Evolutionary conservation across 2,329 filamentous ascomycete genomes (phyloP).

Genomic region (Fusarium citri): DNA sequence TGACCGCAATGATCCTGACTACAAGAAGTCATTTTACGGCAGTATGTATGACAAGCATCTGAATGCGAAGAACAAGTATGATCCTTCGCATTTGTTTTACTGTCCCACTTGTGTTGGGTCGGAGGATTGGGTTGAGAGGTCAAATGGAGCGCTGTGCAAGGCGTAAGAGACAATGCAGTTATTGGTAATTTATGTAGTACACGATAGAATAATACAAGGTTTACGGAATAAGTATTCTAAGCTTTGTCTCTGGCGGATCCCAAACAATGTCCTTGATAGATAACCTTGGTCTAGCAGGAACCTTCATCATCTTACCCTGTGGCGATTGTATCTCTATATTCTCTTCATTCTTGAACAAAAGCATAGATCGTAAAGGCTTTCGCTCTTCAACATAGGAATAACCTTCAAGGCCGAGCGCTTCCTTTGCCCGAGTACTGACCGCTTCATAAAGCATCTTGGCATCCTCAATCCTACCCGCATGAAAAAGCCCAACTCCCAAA

Average conservation of each 20-base stretch:
- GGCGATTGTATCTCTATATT: background rate
- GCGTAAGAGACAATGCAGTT: background rate
- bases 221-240: background rate
- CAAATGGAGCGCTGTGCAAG: constrained; percentile 23
- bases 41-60: constrained; percentile 15
- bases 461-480: constrained; percentile 6
- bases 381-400: background rate
- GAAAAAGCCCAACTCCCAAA: constrained; percentile 6
- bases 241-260: constrained; percentile 13
- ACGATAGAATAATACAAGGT: background rate
- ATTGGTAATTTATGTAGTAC: background rate
- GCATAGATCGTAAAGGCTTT: background rate
- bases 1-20: constrained; percentile 31
- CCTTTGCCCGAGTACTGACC: constrained; percentile 5
- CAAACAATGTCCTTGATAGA: constrained; percentile 7
- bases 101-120: constrained; percentile 35
- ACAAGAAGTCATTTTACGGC: constrained; percentile 14
- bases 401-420: background rate
- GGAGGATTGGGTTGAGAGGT: constrained; percentile 14
- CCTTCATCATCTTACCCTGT: background rate
- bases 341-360: constrained; percentile 11
- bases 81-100: constrained; percentile 29
- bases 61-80: constrained; percentile 22
- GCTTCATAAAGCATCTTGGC: constrained; percentile 5
- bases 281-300: constrained; percentile 1